Evolutionary conservation across 2,329 filamentous ascomycete genomes (phyloP).

Genomic region (Setomelanomma holmii): DNA sequence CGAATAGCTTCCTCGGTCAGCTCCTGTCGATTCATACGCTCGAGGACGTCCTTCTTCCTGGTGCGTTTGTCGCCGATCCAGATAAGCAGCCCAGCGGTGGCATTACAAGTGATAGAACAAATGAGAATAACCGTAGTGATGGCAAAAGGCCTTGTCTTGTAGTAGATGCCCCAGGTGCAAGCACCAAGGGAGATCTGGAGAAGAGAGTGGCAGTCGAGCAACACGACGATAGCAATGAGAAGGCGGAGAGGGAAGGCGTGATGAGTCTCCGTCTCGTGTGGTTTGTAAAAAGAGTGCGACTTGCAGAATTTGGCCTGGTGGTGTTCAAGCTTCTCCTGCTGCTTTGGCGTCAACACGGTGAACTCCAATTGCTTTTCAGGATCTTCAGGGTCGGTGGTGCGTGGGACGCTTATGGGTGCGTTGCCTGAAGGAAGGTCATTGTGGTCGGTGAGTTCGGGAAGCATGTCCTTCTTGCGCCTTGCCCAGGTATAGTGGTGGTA

Average conservation of each 20-base stretch:
- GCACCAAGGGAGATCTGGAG: conserved; percentile 82
- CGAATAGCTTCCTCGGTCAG: conserved; percentile 72
- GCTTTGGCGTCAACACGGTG: conserved; percentile 68
- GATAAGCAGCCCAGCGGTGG: conserved; percentile 78
- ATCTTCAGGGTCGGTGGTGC: conserved; percentile 44
- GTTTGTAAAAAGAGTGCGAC: conserved; percentile 88
- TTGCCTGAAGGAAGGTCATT: conserved; percentile 67
- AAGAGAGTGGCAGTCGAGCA: conserved; percentile 80
- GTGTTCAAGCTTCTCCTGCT: conserved; percentile 74
- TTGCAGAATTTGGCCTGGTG: conserved; percentile 82
- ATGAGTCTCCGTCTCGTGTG: conserved; percentile 84
- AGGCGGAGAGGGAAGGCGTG: conserved; percentile 77
- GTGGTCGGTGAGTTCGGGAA: conserved; percentile 70
- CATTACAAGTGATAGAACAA: conserved; percentile 79
- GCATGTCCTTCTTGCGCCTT: conserved; percentile 65
- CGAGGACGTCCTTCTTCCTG: conserved; percentile 84
- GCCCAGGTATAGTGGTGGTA: conserved; percentile 74
- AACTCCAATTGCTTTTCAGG: conserved; percentile 54
- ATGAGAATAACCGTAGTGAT: conserved; percentile 83
- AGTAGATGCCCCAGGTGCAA: conserved; percentile 80
- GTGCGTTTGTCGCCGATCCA: conserved; percentile 77
- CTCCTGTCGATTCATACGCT: conserved; percentile 77
- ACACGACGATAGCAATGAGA: conserved; percentile 77
- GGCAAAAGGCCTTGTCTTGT: conserved; percentile 71
- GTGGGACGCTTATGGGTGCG: conserved; percentile 53